Evolutionary conservation across 306 rosid species (phyloP).

Genomic region (Rubus idaeus): DNA sequence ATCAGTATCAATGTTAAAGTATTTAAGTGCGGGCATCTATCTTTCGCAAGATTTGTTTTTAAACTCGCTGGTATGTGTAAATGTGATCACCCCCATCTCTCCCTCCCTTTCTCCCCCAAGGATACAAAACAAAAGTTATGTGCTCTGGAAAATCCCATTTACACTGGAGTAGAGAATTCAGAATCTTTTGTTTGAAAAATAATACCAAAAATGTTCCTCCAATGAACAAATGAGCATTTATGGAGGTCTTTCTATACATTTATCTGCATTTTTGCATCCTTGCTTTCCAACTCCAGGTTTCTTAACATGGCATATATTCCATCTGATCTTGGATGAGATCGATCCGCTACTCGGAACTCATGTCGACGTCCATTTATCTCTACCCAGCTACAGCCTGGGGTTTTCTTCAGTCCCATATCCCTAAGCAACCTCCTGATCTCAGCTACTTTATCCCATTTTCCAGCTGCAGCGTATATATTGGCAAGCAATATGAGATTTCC

Average conservation of each 20-base stretch:
- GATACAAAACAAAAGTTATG: too few species aligned
- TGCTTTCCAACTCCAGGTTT: constrained; percentile 54
- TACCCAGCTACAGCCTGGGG: constrained; percentile 74
- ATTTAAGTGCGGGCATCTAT: not conserved
- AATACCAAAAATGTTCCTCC: not conserved
- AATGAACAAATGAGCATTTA: not conserved
- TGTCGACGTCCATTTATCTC: constrained; percentile 58
- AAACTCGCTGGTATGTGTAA: not conserved
- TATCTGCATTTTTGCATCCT: constrained; percentile 27
- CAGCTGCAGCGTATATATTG: constrained; percentile 80
- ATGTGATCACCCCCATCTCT: not conserved
- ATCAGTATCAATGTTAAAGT: not conserved
- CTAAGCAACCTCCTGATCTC: constrained; percentile 67
- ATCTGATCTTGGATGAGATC: constrained; percentile 54
- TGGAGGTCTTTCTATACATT: constrained; percentile 13
- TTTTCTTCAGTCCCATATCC: constrained; percentile 65
- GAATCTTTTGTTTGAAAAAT: not conserved
- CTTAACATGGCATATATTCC: constrained; percentile 52
- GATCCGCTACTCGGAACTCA: constrained; percentile 75
- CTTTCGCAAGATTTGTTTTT: not conserved
- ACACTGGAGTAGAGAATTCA: not conserved
- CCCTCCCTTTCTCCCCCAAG: not conserved
- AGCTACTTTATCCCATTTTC: constrained; percentile 74
- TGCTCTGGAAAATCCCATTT: not conserved
- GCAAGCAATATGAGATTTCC: constrained; percentile 76